Evolutionary conservation across 257 asterid genomes (phyloP), one percentile per base, ranked within the genome.

Genomic region (Ilex asprella): DNA sequence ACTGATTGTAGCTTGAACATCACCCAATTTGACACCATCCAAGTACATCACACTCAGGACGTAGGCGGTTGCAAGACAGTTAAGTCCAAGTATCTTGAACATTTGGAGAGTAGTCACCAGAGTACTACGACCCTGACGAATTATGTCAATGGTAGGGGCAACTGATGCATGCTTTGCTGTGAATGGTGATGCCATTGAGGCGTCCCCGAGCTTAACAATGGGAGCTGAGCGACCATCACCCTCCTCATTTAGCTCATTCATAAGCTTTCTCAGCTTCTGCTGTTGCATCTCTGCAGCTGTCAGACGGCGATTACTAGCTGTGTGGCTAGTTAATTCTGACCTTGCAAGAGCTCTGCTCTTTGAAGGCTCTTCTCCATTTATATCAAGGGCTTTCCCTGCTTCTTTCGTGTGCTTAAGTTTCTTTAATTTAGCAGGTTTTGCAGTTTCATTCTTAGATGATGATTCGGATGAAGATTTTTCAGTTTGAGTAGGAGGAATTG

Each of bases 111-210:
- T 92, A 21, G 99, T 92, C 35, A 92, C 99, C 2, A 92, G 87
- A 41, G 99, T 86, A 60, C 99, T 92, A 15, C 99, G 93, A 47
- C 99, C 99, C 79, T 92, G 99, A 31, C 99, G 97, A 58, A 92
- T 92, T 47, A 89, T 70, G 67, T 92, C 99, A 0, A 88, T 86
- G 52, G 97, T 89, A 16, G 99, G 99, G 63, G 84, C 86, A 35
- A 92, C 95, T 5, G 99, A 92, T 46, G 99, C 99, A 31, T 92
- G 97, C 74, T 92, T 92, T 21, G 99, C 99, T 6, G 99, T 86
- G 62, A 92, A 92, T 43, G 99, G 96, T 1, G 99, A 89, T 2
- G 97, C 97, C 99, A 92, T 89, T 8, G 99, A 92, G 63, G 99
- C 99, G 39, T 89, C 99, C 35, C 99, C 97, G 0, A 92, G 95